Conservation (phyloP, 495 filamentous ascomycete species). For the Penicillium maclennaniae region DNA sequence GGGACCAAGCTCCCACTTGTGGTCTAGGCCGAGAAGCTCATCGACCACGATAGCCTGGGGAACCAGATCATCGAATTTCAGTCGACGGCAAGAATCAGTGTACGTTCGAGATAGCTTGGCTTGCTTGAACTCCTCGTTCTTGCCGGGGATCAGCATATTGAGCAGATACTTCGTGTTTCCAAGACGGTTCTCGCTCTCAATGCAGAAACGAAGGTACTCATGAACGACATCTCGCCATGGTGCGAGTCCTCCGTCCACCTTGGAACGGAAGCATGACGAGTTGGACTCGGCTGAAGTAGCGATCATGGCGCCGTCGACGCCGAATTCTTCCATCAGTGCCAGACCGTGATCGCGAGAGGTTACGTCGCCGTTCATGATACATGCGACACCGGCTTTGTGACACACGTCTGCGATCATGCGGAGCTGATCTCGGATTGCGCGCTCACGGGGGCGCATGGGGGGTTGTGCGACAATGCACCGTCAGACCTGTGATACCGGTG, state of each 20-base stretch:
- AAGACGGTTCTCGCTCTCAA: constrained; percentile 78
- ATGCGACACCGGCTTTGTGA: constrained; percentile 76
- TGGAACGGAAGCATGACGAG: constrained; percentile 70
- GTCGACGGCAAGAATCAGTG: constrained; percentile 53
- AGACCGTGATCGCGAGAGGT: constrained; percentile 62
- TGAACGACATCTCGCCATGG: constrained; percentile 72
- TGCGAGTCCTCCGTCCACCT: constrained; percentile 59
- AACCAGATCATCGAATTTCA: constrained; percentile 59
- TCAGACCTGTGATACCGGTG: constrained; percentile 89
- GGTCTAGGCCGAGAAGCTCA: constrained; percentile 53
- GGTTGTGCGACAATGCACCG: constrained; percentile 92
- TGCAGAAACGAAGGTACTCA: constrained; percentile 63
- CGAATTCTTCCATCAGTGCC: constrained; percentile 65
- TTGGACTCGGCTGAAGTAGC: constrained; percentile 88
- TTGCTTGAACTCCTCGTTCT: constrained; percentile 52
- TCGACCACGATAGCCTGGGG: constrained; percentile 60
- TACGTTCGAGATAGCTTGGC: constrained; percentile 62
- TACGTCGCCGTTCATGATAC: constrained; percentile 94
- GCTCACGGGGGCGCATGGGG: constrained; percentile 90
- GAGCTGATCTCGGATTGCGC: constrained; percentile 81
- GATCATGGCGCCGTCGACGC: constrained; percentile 94
- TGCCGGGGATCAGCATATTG: constrained; percentile 80
- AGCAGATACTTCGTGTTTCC: constrained; percentile 90
- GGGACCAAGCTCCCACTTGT: constrained; percentile 33
- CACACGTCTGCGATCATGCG: constrained; percentile 75